Evolutionary conservation across 2,329 filamentous ascomycete genomes (phyloP).

Genomic region (Fusarium nematophilum): DNA sequence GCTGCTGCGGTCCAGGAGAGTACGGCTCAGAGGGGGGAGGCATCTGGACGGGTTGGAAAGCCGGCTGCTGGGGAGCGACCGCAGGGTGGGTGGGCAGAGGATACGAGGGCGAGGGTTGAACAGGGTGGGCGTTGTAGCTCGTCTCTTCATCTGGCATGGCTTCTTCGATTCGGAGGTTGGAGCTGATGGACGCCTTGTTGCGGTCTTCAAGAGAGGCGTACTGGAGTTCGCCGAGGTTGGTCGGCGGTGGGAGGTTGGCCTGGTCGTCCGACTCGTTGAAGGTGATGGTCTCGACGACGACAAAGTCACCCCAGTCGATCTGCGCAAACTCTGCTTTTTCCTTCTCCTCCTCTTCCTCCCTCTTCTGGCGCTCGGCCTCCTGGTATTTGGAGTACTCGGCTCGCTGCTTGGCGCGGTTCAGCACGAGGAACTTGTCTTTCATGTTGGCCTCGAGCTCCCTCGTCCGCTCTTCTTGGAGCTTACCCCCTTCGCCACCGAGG

Average conservation of each 20-base stretch:
- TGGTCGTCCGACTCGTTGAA: constrained; percentile 92
- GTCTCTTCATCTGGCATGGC: constrained; percentile 86
- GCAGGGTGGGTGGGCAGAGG: constrained; percentile 60
- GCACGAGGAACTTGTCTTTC: constrained; percentile 81
- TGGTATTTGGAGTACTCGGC: constrained; percentile 89
- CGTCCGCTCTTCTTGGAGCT: constrained; percentile 77
- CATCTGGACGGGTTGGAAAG: constrained; percentile 49
- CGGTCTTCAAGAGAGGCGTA: constrained; percentile 96
- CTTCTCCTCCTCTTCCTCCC: constrained; percentile 87
- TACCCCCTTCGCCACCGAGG: constrained; percentile 72
- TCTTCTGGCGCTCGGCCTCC: constrained; percentile 86
- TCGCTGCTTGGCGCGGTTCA: constrained; percentile 84
- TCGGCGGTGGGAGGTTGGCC: constrained; percentile 86
- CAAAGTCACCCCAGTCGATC: constrained; percentile 98
- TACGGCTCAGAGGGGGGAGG: constrained; percentile 54
- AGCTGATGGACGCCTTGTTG: constrained; percentile 86
- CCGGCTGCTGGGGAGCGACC: constrained; percentile 52
- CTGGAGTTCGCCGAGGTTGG: constrained; percentile 89
- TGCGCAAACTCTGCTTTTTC: constrained; percentile 81
- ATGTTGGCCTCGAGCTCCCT: constrained; percentile 79
- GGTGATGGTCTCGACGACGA: constrained; percentile 92
- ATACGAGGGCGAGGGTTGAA: constrained; percentile 48
- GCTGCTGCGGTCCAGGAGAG: constrained; percentile 38
- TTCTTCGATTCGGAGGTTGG: constrained; percentile 90
- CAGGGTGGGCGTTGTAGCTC: constrained; percentile 63